These are phyloP conservation scores for Auricularia sp. DNA, from an alignment of 768 basidiomycete genomes.

Conservation along the genomic window DNA sequence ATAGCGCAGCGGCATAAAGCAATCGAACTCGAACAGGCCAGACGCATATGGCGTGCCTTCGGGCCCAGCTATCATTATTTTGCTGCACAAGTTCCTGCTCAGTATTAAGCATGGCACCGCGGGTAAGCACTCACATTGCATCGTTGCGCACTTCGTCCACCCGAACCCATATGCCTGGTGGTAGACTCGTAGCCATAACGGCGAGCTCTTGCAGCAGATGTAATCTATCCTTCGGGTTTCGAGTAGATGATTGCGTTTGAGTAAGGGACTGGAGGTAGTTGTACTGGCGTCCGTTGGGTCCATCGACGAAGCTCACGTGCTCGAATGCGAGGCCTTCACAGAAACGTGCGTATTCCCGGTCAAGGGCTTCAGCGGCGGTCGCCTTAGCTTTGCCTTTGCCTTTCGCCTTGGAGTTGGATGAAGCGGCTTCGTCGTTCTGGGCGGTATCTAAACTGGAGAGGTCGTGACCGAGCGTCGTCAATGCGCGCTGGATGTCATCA, in stretches of 20 bases:
- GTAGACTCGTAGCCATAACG: conserved; percentile 44
- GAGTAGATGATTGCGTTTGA: conserved; percentile 27
- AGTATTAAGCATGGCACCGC: conserved; percentile 28
- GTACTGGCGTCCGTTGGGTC: not conserved
- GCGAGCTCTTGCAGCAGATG: conserved; percentile 50
- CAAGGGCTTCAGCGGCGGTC: conserved; percentile 22
- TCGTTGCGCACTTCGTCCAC: conserved; percentile 50
- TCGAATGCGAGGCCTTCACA: conserved; percentile 41
- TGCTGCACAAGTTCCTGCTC: too few species aligned
- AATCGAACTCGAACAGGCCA: conserved; percentile 57
- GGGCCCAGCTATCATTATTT: conserved; percentile 45
- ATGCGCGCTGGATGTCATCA: conserved; percentile 39
- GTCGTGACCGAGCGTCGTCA: conserved; percentile 27
- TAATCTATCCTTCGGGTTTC: conserved; percentile 36
- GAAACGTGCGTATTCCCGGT: conserved; percentile 30
- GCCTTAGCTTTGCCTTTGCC: too few species aligned
- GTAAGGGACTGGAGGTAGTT: not conserved
- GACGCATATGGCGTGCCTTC: conserved; percentile 60
- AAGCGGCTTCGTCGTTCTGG: too few species aligned
- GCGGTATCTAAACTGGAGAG: too few species aligned
- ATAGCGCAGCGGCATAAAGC: conserved; percentile 43
- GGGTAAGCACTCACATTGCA: conserved; percentile 31
- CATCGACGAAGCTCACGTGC: conserved; percentile 26
- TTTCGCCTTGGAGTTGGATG: too few species aligned
- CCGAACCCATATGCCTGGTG: conserved; percentile 45